phyloP scores from a whole-genome alignment of 148 eudicot species.

The Chenopodium suecicum region DNA sequence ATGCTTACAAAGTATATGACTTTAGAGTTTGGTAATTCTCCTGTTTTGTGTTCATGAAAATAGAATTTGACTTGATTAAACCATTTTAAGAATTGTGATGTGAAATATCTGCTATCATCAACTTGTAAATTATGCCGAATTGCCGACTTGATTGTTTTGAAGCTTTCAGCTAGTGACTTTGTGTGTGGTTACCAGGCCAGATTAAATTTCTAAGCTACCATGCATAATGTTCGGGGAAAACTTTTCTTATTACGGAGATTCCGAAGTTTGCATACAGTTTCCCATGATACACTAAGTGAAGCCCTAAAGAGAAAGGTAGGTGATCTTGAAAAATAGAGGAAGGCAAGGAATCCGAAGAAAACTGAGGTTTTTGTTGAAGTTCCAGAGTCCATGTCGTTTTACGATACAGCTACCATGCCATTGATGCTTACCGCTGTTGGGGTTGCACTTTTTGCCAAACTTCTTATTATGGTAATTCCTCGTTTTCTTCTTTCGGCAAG shows the following conservation, averaged over 20 bases:
- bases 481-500: neutral
- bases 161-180: too few species aligned
- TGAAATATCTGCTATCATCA: too few species aligned
- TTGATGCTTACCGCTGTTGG: slow-evolving; percentile 77
- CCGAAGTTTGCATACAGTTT: slow-evolving; percentile 51
- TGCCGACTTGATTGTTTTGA: too few species aligned
- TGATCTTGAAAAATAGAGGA: slow-evolving; percentile 55
- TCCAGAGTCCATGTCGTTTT: slow-evolving; percentile 61
- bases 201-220: slow-evolving; percentile 18
- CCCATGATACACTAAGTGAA: slow-evolving; percentile 56
- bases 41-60: too few species aligned
- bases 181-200: neutral
- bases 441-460: slow-evolving; percentile 75
- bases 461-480: slow-evolving; percentile 74
- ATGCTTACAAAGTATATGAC: too few species aligned
- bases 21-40: too few species aligned
- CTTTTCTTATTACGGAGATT: slow-evolving; percentile 38
- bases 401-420: slow-evolving; percentile 82
- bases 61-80: too few species aligned
- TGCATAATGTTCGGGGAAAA: slow-evolving; percentile 38
- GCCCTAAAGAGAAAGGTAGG: slow-evolving; percentile 59
- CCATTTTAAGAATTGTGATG: too few species aligned
- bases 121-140: too few species aligned
- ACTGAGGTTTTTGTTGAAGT: slow-evolving; percentile 64
- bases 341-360: slow-evolving; percentile 45